Evolutionary conservation across 2,329 filamentous ascomycete genomes (phyloP), one percentile per base, ranked within the genome.

Genomic region (Kalaharituber pfeilii): DNA sequence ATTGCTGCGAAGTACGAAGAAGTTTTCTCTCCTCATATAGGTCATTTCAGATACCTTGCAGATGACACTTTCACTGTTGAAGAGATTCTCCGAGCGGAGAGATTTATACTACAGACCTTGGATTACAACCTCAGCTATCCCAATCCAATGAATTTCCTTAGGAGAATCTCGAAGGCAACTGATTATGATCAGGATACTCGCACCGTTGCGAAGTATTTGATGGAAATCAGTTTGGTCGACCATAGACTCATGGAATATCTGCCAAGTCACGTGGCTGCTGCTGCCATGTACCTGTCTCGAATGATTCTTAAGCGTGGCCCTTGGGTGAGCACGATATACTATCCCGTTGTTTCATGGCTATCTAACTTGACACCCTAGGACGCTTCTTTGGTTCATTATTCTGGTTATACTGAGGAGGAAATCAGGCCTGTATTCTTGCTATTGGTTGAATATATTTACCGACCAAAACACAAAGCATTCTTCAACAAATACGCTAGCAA

Each of bases 401-500:
- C 91, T 52, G 91, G 91, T 54, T 98, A 96, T 69, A 82, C 78
- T 2, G 89, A 96, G 69, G 80, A 89, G 49, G 86, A 98, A 70
- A 87, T 98, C 62, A 79, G 89, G 68, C 89, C 89, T 9, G 85
- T 96, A 39, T 86, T 94, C 66, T 78, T 83, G 64, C 76, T 96
- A 57, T 95, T 98, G 88, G 80, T 98, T 58, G 88, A 98, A 69
- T 98, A 98, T 68, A 81, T 98, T 36, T 84, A 84, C 56, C 81
- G 85, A 11, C 91, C 89, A 25, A 84, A 95, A 53, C 78, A 82
- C 44, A 91, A 98, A 68, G 93, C 91, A 33, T 95, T 98, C 75
- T 96, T 95, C 77, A 94, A 94, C 78, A 98, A 98, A 71, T 98
- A 98, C 69, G 91, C 91, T 54, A 94, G 86, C 78, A 98, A 96